These are phyloP conservation scores for Austroboletus festivus DNA, from an alignment of 768 basidiomycete genomes.

Conservation along the genomic window DNA sequence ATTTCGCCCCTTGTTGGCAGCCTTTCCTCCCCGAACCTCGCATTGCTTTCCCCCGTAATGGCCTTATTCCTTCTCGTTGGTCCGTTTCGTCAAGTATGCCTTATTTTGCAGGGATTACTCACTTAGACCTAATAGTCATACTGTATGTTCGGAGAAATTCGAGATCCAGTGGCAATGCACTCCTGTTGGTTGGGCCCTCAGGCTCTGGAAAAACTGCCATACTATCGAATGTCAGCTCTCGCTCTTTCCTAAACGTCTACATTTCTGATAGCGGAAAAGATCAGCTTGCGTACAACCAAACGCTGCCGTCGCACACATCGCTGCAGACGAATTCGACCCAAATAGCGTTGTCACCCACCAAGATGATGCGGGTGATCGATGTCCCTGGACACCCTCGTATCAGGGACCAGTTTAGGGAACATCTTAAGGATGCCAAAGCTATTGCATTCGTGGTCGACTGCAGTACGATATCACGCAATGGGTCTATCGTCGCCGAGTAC, in stretches of 20 bases:
- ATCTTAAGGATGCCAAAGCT: constrained; percentile 58
- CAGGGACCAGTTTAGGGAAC: constrained; percentile 66
- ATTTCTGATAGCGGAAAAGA: constrained; percentile 11
- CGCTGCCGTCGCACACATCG: constrained; percentile 70
- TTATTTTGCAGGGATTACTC: constrained; percentile 8
- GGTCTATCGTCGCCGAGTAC: constrained; percentile 74
- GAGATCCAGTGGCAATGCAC: constrained; percentile 48
- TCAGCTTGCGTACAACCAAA: constrained; percentile 64
- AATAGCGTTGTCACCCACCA: constrained; percentile 41
- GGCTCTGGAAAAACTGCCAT: constrained; percentile 84
- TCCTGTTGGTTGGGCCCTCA: constrained; percentile 73
- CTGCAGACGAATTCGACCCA: constrained; percentile 66
- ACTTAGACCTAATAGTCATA: constrained; percentile 41
- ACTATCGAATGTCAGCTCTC: constrained; percentile 56
- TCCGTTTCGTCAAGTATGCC: constrained; percentile 27
- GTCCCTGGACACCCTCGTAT: constrained; percentile 85
- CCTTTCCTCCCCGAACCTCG: constrained; percentile 39
- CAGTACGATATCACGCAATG: constrained; percentile 74
- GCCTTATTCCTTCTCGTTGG: constrained; percentile 44
- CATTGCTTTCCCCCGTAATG: constrained; percentile 41
- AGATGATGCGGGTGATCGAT: constrained; percentile 58
- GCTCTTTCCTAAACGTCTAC: constrained; percentile 24
- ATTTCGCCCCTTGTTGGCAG: constrained; percentile 33
- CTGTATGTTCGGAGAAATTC: constrained; percentile 43
- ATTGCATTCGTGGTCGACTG: constrained; percentile 80